Evolutionary conservation across 2,329 filamentous ascomycete genomes (phyloP).

Genomic region (Ophiostoma sp.): DNA sequence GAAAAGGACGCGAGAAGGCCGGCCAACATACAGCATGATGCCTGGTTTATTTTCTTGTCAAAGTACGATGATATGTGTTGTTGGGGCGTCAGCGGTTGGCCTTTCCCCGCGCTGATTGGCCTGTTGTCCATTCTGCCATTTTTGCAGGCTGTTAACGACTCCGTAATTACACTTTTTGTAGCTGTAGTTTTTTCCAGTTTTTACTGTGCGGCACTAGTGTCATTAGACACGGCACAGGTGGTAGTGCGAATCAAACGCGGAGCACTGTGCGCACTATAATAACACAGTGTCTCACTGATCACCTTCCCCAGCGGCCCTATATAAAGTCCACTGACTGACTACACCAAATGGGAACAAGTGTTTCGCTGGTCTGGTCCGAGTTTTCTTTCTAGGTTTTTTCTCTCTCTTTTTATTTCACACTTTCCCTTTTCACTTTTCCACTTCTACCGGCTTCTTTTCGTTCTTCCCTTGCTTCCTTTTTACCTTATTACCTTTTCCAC

Average conservation of each 20-base stretch:
- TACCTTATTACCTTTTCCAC: background rate
- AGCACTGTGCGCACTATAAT: background rate
- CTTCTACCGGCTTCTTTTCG: background rate
- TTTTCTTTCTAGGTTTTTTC: background rate
- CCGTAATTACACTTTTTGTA: too few species aligned
- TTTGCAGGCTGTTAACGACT: background rate
- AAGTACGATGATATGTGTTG: too few species aligned
- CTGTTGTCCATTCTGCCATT: background rate
- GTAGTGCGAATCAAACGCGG: background rate
- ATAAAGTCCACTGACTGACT: background rate
- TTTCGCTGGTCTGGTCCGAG: background rate
- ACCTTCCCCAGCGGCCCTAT: background rate
- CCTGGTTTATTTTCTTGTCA: too few species aligned
- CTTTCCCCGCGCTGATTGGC: background rate
- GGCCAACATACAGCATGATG: too few species aligned
- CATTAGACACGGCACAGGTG: background rate
- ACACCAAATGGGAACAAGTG: slow-evolving; percentile 5
- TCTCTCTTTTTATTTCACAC: background rate
- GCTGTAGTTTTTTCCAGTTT: background rate
- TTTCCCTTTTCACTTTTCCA: background rate
- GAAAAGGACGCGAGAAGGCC: too few species aligned
- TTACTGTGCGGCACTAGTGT: background rate
- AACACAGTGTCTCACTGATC: background rate
- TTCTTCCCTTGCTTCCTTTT: background rate
- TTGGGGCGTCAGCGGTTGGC: too few species aligned